A percentile compares a stretch with the other conserved stretches of the same genome.
Evolutionary conservation across 805 yeast genomes (phyloP).

Genomic region (Lachancea waltii): DNA sequence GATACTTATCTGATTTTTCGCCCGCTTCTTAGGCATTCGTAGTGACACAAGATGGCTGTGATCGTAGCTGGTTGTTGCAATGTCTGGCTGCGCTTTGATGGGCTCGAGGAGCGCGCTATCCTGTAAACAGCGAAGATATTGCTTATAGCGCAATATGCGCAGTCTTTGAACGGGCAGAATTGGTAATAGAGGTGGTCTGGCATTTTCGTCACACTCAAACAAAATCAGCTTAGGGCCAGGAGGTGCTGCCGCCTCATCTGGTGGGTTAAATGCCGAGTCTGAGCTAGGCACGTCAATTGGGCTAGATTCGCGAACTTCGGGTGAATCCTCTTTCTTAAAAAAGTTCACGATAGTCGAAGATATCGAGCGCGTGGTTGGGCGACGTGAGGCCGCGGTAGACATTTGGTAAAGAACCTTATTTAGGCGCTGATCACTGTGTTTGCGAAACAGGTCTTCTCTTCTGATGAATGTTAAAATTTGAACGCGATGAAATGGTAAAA

Average conservation of each 20-base stretch:
- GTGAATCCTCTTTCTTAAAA: slow-evolving; percentile 14
- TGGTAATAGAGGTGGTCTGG: slow-evolving; percentile 30
- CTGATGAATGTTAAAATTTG: neutral
- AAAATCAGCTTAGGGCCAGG: slow-evolving; percentile 11
- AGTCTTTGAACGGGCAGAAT: slow-evolving; percentile 29
- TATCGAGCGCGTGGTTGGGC: slow-evolving; percentile 20
- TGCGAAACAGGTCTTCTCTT: neutral
- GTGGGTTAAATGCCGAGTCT: slow-evolving; percentile 1
- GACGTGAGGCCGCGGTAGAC: slow-evolving; percentile 5
- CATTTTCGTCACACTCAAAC: slow-evolving; percentile 13
- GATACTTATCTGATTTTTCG: neutral
- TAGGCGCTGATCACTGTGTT: neutral
- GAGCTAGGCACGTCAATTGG: slow-evolving; percentile 1
- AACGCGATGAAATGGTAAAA: neutral
- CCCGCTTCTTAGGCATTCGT: neutral
- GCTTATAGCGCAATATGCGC: slow-evolving; percentile 24
- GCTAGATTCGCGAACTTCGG: neutral
- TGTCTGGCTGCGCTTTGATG: neutral
- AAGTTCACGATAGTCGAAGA: slow-evolving; percentile 24
- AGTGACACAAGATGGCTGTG: slow-evolving; percentile 1
- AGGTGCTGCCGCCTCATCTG: slow-evolving; percentile 1
- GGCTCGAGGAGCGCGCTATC: slow-evolving; percentile 1
- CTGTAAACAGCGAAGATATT: slow-evolving; percentile 13
- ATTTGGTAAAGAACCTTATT: neutral
- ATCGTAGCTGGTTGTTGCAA: neutral